These are phyloP conservation scores for Pseudocercospora musae DNA, from an alignment of 2,329 filamentous ascomycete genomes.

Conservation along the genomic window DNA sequence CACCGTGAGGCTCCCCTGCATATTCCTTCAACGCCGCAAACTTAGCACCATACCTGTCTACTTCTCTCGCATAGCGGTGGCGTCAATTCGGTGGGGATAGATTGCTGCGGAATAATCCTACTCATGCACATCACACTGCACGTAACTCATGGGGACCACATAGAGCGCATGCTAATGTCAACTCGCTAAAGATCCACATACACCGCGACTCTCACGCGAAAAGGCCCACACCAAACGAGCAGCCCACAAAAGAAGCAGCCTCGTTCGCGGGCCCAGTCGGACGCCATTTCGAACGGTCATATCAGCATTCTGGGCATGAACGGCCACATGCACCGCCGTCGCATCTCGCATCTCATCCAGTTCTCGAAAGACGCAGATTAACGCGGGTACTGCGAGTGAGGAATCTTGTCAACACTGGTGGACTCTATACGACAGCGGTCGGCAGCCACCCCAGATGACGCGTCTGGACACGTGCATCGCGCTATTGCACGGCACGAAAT, in stretches of 20 bases:
- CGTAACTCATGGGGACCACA: slow-evolving; percentile 1
- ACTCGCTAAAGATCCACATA: slow-evolving; percentile 4
- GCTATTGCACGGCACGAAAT: neutral
- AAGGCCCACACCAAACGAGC: slow-evolving; percentile 1
- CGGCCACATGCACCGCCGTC: slow-evolving; percentile 12
- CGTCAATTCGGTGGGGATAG: neutral
- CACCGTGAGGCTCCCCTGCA: slow-evolving; percentile 18
- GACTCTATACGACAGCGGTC: neutral
- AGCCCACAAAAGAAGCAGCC: slow-evolving; percentile 1
- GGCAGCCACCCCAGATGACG: slow-evolving; percentile 2
- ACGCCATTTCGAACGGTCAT: slow-evolving; percentile 9
- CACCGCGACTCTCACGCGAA: neutral
- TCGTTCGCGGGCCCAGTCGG: neutral
- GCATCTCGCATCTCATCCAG: slow-evolving; percentile 12
- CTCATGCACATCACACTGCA: neutral
- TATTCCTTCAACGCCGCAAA: neutral
- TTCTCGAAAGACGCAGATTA: slow-evolving; percentile 13
- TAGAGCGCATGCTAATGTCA: slow-evolving; percentile 10
- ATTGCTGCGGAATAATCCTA: neutral
- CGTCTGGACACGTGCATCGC: neutral
- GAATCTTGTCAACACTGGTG: neutral
- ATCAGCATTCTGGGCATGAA: slow-evolving; percentile 4
- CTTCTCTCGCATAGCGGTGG: slow-evolving; percentile 5
- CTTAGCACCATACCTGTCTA: neutral
- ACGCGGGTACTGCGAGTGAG: neutral